A percentile compares a stretch with the other conserved stretches of the same genome.
Conservation (phyloP, 768 basidiomycete genomes). For the Calvatia gigantea region DNA sequence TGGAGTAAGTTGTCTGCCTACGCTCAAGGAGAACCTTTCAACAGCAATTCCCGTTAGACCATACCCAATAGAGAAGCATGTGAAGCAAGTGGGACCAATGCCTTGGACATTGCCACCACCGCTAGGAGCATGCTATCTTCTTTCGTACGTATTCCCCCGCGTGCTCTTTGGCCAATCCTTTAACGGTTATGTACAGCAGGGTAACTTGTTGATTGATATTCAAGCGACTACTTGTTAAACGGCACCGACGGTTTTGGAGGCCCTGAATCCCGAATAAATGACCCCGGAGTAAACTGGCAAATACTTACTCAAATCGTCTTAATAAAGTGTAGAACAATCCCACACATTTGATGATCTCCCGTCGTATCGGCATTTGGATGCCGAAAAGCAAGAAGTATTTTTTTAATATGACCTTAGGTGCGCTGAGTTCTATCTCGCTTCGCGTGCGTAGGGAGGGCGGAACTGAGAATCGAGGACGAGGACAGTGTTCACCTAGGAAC, state of each 20-base stretch:
- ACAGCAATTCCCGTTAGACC: slow-evolving; percentile 13
- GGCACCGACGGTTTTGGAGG: not conserved
- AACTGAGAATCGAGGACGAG: too few relatives aligned
- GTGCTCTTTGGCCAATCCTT: not conserved
- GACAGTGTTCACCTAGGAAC: too few relatives aligned
- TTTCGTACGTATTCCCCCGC: slow-evolving; percentile 20
- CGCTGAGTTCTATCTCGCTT: too few relatives aligned
- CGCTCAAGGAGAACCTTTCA: not conserved
- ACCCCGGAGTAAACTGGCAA: too few relatives aligned
- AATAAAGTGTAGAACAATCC: too few relatives aligned
- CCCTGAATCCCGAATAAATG: too few relatives aligned
- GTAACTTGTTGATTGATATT: slow-evolving; percentile 25
- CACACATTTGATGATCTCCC: too few relatives aligned
- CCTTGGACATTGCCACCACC: slow-evolving; percentile 30
- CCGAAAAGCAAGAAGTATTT: too few relatives aligned
- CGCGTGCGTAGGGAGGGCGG: too few relatives aligned
- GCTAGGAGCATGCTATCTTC: slow-evolving; percentile 28
- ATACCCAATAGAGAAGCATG: slow-evolving; percentile 26
- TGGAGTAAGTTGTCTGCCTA: slow-evolving; percentile 13
- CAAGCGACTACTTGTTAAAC: slow-evolving; percentile 19
- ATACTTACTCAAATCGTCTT: too few relatives aligned
- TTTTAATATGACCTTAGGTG: too few relatives aligned
- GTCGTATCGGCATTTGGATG: too few relatives aligned
- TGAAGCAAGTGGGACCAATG: slow-evolving; percentile 27
- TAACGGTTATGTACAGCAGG: slow-evolving; percentile 16